These are phyloP conservation scores for Hymenoscyphus linearis DNA, from an alignment of 2,329 filamentous ascomycete species.

Conservation along the genomic window DNA sequence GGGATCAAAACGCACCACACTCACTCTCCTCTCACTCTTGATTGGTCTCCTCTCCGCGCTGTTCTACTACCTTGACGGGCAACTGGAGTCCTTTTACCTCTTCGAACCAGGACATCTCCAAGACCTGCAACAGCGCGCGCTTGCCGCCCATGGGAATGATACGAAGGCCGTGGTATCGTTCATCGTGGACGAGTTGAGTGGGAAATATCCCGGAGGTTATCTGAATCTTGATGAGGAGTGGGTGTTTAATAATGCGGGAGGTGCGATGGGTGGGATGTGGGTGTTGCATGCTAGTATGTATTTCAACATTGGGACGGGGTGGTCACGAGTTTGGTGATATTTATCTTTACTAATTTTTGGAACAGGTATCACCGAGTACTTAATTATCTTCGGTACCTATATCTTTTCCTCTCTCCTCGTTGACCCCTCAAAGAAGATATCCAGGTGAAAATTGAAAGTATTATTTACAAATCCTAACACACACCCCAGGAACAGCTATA, in stretches of 20 bases:
- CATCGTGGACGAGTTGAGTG: slow-evolving; percentile 64
- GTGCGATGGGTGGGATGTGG: slow-evolving; percentile 89
- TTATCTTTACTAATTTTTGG: slow-evolving; percentile 12
- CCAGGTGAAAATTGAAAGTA: too few species aligned
- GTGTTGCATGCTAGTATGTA: slow-evolving; percentile 76
- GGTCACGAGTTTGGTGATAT: not conserved
- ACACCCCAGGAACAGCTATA: slow-evolving; percentile 56
- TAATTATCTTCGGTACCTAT: slow-evolving; percentile 73
- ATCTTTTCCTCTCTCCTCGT: not conserved
- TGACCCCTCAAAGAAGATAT: too few species aligned
- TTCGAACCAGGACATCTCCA: slow-evolving; percentile 66
- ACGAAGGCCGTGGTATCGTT: slow-evolving; percentile 62
- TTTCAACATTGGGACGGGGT: not conserved
- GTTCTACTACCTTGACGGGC: slow-evolving; percentile 52
- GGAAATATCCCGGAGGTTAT: slow-evolving; percentile 43
- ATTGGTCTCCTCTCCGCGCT: slow-evolving; percentile 50
- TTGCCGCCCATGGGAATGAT: slow-evolving; percentile 68
- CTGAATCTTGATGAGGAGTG: slow-evolving; percentile 73
- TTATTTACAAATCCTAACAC: too few species aligned
- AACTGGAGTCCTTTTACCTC: slow-evolving; percentile 59
- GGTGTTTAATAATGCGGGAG: slow-evolving; percentile 89
- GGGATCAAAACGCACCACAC: too few species aligned
- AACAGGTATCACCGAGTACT: slow-evolving; percentile 73
- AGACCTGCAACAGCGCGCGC: slow-evolving; percentile 59
- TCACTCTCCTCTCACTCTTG: slow-evolving; percentile 47